Percentiles rank a stretch among this genome's conserved stretches.
These are phyloP conservation scores for Arthrobotrys iridis DNA, from an alignment of 2,329 filamentous ascomycete genomes.

Conservation along the genomic window DNA sequence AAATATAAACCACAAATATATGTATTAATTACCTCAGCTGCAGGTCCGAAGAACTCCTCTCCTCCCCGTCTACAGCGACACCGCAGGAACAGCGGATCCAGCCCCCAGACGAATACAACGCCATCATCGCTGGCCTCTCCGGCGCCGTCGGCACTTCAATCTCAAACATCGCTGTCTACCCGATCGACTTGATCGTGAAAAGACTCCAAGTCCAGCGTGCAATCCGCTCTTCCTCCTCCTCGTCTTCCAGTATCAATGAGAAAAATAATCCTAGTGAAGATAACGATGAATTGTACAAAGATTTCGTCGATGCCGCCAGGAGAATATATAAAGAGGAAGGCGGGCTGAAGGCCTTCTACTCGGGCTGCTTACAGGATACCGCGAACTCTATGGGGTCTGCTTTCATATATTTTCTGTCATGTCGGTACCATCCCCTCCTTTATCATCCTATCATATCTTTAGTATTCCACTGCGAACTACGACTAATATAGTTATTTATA, in stretches of 20 bases:
- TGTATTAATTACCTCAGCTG: background rate
- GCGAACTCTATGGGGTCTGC: conserved; percentile 69
- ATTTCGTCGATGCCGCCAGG: conserved; percentile 74
- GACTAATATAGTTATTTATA: background rate
- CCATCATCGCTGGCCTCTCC: conserved; percentile 70
- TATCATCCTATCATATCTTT: background rate
- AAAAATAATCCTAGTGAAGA: conserved; percentile 51
- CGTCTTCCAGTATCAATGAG: background rate
- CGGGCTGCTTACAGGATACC: conserved; percentile 72
- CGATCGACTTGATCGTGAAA: conserved; percentile 82
- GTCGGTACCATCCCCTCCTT: conserved; percentile 39
- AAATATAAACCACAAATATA: background rate
- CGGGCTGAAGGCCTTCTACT: conserved; percentile 73
- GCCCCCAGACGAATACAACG: conserved; percentile 40
- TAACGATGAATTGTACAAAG: conserved; percentile 68
- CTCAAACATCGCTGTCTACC: conserved; percentile 81
- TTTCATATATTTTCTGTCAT: conserved; percentile 58
- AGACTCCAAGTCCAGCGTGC: conserved; percentile 80
- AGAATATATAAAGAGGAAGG: conserved; percentile 78
- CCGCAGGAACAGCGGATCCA: background rate
- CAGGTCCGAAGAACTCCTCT: conserved; percentile 39
- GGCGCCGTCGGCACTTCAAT: conserved; percentile 81
- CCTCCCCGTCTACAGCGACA: background rate
- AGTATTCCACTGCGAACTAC: too few species aligned
- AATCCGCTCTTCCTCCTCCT: too few species aligned